phyloP scores from a whole-genome alignment of 78 protist genomes.

The Acrasis kona region DNA sequence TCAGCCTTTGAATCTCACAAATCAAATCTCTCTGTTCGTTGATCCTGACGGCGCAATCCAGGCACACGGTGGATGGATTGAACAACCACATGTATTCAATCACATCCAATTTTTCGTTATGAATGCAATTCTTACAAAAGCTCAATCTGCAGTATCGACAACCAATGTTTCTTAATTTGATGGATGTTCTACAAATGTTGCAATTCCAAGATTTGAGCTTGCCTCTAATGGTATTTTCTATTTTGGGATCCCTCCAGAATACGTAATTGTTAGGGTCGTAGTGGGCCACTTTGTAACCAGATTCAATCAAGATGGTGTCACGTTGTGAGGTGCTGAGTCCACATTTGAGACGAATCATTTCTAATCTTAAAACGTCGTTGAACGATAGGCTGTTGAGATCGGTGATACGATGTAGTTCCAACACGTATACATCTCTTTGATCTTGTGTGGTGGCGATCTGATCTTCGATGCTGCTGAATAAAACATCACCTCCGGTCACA shows the following conservation, averaged over 20 bases:
- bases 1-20: background rate
- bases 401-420: background rate
- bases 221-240: slow-evolving; percentile 1
- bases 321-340: background rate
- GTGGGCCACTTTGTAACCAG: background rate
- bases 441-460: background rate
- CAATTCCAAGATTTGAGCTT: background rate
- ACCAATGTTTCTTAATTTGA: background rate
- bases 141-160: slow-evolving; percentile 16
- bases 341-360: background rate
- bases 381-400: background rate
- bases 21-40: background rate
- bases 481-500: too few relatives aligned
- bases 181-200: background rate
- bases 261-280: slow-evolving; percentile 1
- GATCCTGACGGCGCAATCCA: background rate
- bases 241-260: background rate
- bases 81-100: slow-evolving; percentile 18
- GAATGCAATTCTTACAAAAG: slow-evolving; percentile 23
- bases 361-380: background rate
- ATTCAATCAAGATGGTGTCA: background rate
- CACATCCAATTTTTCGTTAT: background rate
- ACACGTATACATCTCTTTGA: background rate
- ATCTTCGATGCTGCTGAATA: background rate
- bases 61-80: background rate